phyloP scores from a whole-genome alignment of 495 filamentous ascomycete species.

The Entonaema liquescens region DNA sequence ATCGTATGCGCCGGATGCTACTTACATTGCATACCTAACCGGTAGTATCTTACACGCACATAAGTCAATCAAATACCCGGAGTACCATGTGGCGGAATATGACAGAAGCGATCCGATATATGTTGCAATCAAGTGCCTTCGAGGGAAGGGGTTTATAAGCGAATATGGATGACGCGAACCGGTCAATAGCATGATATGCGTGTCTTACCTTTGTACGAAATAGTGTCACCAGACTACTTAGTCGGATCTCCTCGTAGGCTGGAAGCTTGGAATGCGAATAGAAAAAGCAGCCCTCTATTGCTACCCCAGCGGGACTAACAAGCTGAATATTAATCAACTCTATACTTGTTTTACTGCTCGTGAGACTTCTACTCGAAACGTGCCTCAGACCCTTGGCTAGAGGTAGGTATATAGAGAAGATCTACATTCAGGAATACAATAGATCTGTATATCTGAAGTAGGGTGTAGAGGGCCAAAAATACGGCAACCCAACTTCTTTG shows the following conservation, averaged over 20 bases:
- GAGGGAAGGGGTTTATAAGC: slow-evolving; percentile 3
- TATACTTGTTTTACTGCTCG: not conserved
- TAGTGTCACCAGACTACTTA: not conserved
- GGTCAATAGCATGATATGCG: not conserved
- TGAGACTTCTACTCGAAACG: slow-evolving; percentile 8
- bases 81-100: slow-evolving; percentile 35
- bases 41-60: slow-evolving; percentile 8
- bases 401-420: not conserved
- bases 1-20: slow-evolving; percentile 24
- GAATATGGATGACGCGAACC: not conserved
- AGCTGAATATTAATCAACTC: not conserved
- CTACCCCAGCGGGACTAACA: not conserved
- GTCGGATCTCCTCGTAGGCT: not conserved
- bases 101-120: slow-evolving; percentile 24
- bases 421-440: not conserved
- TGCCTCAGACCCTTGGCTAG: not conserved
- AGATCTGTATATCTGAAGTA: not conserved
- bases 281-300: not conserved
- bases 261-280: not conserved
- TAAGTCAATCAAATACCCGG: slow-evolving; percentile 17
- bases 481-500: not conserved
- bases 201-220: not conserved
- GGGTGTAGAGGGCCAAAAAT: not conserved
- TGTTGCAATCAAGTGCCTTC: slow-evolving; percentile 8
- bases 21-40: slow-evolving; percentile 6